Conservation (phyloP, 371 early-diverging fungal species). For the Mortierella sp. region DNA sequence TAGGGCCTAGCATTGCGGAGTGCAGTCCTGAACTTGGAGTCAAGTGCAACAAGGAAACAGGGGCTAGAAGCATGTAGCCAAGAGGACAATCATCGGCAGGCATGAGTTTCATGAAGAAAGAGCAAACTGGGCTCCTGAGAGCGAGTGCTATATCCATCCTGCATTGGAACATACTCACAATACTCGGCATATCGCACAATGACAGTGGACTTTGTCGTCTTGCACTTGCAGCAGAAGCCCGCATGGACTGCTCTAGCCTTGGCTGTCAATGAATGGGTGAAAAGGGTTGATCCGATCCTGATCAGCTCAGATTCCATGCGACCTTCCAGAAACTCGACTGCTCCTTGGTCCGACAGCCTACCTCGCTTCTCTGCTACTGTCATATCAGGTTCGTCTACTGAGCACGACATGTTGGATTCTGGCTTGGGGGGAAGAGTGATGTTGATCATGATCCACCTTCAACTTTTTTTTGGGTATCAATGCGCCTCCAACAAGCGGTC, state of each 20-base stretch:
- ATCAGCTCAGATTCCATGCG: too few relatives aligned
- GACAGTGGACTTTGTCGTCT: constrained; percentile 68
- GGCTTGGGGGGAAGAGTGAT: background rate
- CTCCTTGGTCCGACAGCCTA: constrained; percentile 5
- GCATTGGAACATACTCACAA: constrained; percentile 81
- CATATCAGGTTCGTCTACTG: constrained; percentile 50
- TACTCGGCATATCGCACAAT: constrained; percentile 77
- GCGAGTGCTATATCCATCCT: too few relatives aligned
- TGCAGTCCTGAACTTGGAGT: constrained; percentile 75
- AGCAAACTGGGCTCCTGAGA: background rate
- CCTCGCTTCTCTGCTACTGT: constrained; percentile 50
- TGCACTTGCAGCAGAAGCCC: constrained; percentile 82
- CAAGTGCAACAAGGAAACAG: constrained; percentile 73
- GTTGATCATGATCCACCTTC: too few relatives aligned
- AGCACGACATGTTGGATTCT: constrained; percentile 40
- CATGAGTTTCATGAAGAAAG: too few relatives aligned
- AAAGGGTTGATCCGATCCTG: too few relatives aligned
- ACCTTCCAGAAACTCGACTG: too few relatives aligned
- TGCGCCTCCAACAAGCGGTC: too few relatives aligned
- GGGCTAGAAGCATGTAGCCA: constrained; percentile 35
- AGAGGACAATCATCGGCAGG: background rate
- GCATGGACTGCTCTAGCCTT: constrained; percentile 42
- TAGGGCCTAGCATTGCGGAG: constrained; percentile 60
- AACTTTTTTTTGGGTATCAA: too few relatives aligned
- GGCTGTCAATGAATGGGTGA: constrained; percentile 16